Base-by-base conservation (phyloP, 306 rosid genomes). In the Vicia villosa region DNA sequence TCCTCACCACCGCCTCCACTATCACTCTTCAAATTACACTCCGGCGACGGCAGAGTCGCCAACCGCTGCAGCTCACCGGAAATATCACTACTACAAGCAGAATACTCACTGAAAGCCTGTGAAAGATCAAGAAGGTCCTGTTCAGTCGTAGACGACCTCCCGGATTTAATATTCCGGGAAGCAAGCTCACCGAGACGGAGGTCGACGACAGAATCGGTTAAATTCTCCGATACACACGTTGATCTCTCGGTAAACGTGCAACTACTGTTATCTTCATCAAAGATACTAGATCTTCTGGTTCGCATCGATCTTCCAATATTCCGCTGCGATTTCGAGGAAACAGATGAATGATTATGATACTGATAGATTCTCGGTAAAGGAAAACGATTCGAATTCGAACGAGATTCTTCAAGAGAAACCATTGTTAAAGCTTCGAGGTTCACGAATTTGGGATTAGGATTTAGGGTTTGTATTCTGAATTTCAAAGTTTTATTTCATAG, bases 21-120 rank as follows among this genome's bases (percentile, higher is more conserved):
- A 19, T 68, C 79, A 16, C n/a, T 17, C 68, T 76, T 79, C 42
- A 26, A 75, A 20, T 38, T 66, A 28, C 80, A 80, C 15, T 82
- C 92, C 77, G 88, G 82, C 24, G 87, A 81, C 5, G 96, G 98
- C 12, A 85, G 43, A 5, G 63, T 49, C 6, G 99, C 99, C 6
- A 95, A 91, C 7, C 95, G 82, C 70, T 89, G 97, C 3, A 95
- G 73, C 75, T 95, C 99, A 10, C 96, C 95, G 36, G 97, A 95
- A 69, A 95, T 86, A 56, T 95, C 99, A 50, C 99, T 94, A 76
- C 97, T 91, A 64, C 89, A 91, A 34, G 87, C 96, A 1, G 99
- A 89, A 78, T 86, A 86, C 60, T 94, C 97, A 46, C 96, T 89
- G 81, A 87, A 91, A 63, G 91, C 91, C 8, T 84, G 97, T 6